phyloP scores from a whole-genome alignment of 345 rosid species.

The Orychophragmus violaceus region DNA sequence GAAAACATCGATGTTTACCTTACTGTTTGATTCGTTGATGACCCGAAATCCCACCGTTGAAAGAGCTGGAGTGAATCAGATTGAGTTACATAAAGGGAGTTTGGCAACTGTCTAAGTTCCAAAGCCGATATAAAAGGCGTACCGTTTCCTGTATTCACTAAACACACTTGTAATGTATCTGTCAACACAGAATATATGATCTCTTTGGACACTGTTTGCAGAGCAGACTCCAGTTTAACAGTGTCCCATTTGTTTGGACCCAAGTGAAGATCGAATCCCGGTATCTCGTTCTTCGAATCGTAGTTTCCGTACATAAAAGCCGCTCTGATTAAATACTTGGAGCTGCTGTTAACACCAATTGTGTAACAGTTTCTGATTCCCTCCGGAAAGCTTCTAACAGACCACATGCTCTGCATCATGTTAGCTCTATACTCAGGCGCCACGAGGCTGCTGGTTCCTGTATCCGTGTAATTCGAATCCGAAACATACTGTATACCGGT shows the following conservation, averaged over 20 bases:
- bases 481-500: constrained; percentile 35
- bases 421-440: constrained; percentile 18
- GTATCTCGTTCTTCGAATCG: constrained; percentile 29
- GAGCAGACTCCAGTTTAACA: constrained; percentile 18
- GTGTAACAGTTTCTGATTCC: constrained; percentile 41
- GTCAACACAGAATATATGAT: constrained; percentile 34
- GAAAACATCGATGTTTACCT: too few species aligned
- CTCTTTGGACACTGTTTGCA: neutral
- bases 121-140: constrained; percentile 51
- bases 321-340: constrained; percentile 46
- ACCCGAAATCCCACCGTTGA: constrained; percentile 33
- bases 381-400: constrained; percentile 41
- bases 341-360: constrained; percentile 1
- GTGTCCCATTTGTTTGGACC: constrained; percentile 46
- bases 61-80: constrained; percentile 26
- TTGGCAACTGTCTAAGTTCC: constrained; percentile 39
- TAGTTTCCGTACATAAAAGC: constrained; percentile 54
- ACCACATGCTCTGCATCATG: constrained; percentile 25
- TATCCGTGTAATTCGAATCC: constrained; percentile 27
- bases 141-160: constrained; percentile 43
- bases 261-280: constrained; percentile 43
- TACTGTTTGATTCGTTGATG: constrained; percentile 24
- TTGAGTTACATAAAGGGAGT: neutral
- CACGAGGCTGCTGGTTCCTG: constrained; percentile 23
- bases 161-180: constrained; percentile 41